Conservation (phyloP, 2,329 filamentous ascomycete genomes). For the Orbilia quercus region DNA sequence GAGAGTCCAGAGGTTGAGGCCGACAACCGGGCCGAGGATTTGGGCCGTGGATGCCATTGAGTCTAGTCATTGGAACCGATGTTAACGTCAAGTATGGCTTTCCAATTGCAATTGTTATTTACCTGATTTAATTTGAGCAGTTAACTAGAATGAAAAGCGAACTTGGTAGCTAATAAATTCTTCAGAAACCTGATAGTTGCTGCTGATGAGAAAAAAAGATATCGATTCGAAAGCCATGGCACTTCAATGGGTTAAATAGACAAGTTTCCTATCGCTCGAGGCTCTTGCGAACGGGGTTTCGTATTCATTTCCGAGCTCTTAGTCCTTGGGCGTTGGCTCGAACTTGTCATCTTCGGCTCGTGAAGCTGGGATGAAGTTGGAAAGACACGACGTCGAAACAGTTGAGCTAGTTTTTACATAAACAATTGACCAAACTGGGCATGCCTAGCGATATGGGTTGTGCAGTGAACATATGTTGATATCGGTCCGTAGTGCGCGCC, state of each 20-base stretch:
- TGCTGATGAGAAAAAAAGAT: not conserved
- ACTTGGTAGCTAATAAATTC: not conserved
- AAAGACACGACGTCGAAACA: not conserved
- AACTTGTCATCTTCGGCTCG: not conserved
- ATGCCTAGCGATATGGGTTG: not conserved
- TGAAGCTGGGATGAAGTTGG: not conserved
- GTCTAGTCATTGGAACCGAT: not conserved
- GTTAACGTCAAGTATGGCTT: not conserved
- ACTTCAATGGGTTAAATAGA: constrained; percentile 1
- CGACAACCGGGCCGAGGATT: constrained; percentile 61
- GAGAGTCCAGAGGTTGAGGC: constrained; percentile 64
- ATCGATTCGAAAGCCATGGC: not conserved
- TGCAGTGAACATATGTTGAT: too few species aligned
- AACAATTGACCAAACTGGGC: constrained; percentile 1
- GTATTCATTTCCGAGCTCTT: not conserved
- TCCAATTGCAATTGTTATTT: not conserved
- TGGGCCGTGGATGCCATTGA: constrained; percentile 21
- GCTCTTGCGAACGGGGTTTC: not conserved
- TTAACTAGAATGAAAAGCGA: not conserved
- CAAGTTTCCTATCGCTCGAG: not conserved
- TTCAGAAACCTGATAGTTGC: too few species aligned
- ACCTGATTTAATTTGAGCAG: not conserved
- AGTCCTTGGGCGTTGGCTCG: not conserved
- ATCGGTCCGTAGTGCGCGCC: not conserved
- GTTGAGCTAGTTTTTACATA: constrained; percentile 19